Conservation (phyloP, 176 grass and related monocot genomes). For the Microstegium vimineum region DNA sequence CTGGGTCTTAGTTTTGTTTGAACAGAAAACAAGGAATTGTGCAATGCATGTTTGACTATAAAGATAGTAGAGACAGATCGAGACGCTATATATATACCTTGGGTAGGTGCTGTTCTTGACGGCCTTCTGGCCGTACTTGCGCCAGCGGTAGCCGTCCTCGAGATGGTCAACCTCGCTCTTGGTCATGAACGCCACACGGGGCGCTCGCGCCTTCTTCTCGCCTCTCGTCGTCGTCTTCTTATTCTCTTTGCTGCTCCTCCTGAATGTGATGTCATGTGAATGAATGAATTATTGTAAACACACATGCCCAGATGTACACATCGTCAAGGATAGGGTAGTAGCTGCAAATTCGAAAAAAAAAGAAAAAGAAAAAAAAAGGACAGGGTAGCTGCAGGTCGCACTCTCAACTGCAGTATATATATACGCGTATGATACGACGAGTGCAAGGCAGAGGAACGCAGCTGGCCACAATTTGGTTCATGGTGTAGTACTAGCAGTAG, state of each 20-base stretch:
- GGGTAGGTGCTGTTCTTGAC: constrained; percentile 97
- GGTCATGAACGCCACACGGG: constrained; percentile 45
- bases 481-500: neutral
- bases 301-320: neutral
- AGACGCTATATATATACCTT: constrained; percentile 29
- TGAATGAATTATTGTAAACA: neutral
- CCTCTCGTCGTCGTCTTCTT: constrained; percentile 29
- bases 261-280: neutral
- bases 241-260: constrained; percentile 2
- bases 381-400: neutral
- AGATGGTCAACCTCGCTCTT: constrained; percentile 93
- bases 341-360: no score
- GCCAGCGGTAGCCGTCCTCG: constrained; percentile 95
- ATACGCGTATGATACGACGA: neutral
- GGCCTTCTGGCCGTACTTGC: constrained; percentile 98
- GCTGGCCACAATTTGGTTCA: neutral
- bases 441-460: neutral
- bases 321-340: neutral
- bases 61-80: neutral
- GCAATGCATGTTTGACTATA: neutral
- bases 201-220: constrained; percentile 27
- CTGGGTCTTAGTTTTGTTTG: no score
- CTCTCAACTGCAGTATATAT: neutral
- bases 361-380: no score
- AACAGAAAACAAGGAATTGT: neutral